Conservation (phyloP, 345 rosid genomes). For the Populus davidiana region DNA sequence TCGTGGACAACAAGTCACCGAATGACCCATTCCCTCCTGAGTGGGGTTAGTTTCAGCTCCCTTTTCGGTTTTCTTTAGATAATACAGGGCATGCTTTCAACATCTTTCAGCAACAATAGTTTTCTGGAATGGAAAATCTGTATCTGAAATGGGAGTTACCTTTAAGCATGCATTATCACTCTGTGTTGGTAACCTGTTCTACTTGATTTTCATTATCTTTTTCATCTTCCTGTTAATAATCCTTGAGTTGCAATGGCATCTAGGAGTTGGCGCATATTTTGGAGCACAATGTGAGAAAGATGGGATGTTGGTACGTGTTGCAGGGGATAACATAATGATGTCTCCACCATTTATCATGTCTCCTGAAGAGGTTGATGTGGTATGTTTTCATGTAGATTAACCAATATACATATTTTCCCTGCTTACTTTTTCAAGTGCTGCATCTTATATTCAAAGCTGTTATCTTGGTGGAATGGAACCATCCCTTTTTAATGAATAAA, state of each 20-base stretch:
- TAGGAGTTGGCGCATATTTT: slow-evolving; percentile 83
- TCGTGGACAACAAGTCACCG: slow-evolving; percentile 79
- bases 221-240: background rate
- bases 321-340: slow-evolving; percentile 92
- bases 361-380: slow-evolving; percentile 77
- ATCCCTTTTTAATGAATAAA: background rate
- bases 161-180: background rate
- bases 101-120: background rate
- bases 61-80: background rate
- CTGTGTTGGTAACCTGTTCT: background rate
- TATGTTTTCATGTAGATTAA: slow-evolving; percentile 9
- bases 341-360: slow-evolving; percentile 76
- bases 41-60: slow-evolving; percentile 64
- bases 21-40: slow-evolving; percentile 85
- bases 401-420: background rate
- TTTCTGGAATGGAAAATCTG: background rate
- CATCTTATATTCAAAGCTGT: background rate
- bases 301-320: slow-evolving; percentile 82
- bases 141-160: background rate
- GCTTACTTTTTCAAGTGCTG: background rate
- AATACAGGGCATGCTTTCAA: background rate
- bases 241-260: background rate
- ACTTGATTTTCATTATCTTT: background rate
- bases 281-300: slow-evolving; percentile 79
- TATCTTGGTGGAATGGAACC: background rate